Evolutionary conservation across 768 basidiomycete species (phyloP), one percentile per base, ranked within the genome.

Genomic region (Clathrus columnatus): DNA sequence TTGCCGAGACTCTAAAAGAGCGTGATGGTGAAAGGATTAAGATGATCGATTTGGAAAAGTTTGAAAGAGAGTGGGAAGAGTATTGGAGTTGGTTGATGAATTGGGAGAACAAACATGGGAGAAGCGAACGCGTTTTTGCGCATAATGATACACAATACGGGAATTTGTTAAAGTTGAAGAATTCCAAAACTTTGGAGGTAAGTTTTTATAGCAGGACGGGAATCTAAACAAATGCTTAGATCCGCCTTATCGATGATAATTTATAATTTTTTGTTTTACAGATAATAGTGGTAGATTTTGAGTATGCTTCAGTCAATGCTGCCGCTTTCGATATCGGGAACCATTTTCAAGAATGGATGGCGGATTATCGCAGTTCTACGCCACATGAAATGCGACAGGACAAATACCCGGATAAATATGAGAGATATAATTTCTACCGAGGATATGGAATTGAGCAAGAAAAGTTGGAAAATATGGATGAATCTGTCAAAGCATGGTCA

Each of bases 71-170:
- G 61, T 90, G 92, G 82, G 69, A 74, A 57, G 73, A 69, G 28
- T 96, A 92, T 69, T 65, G 82, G 64, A 68, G 68, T 48, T 94
- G 88, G 88, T 65, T 91, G 21, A 72, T 79, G 61, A 72, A 70
- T 23, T 75, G 75, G 58, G 84, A 91, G 63, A 74, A 76, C 57
- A 70, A 70, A 17, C 69, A 80, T 50, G 78, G 81, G 50, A 75
- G 79, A 42, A 84, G 85, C 59, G 74, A 73, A 59, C 75, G 86
- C 45, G 85, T 91, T 8, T 87, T 90, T 63, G 79, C 87, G 57
- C 95, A 99, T 71, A 99, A 97, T 67, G 96, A 98, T 68, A 77
- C 92, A 7, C 96, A 98, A 70, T 94, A 91, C 65, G 95, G 94
- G 48, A 99, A 99, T 70, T 69, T 98, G 20, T 73, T 98, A 56